These are phyloP conservation scores for Lippia alba DNA, from an alignment of 305 asterid genomes.

Conservation along the genomic window DNA sequence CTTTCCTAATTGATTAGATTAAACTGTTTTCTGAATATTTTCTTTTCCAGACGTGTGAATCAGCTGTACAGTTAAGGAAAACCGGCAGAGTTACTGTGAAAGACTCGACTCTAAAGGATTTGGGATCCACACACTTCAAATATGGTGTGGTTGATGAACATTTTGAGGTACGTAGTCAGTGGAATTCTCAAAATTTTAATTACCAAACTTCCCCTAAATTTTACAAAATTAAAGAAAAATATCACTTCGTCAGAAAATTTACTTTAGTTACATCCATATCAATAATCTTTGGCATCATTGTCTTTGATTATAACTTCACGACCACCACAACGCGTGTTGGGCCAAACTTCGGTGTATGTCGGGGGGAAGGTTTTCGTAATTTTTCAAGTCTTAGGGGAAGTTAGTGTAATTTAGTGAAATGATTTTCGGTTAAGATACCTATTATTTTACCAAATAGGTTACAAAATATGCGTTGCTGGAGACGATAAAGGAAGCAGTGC, in stretches of 20 bases:
- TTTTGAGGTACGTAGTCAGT: conserved; percentile 52
- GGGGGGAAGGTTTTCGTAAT: too few species aligned
- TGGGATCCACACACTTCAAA: conserved; percentile 61
- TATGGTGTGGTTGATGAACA: conserved; percentile 71
- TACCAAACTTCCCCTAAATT: too few species aligned
- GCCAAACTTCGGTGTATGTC: too few species aligned
- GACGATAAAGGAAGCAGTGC: conserved; percentile 63
- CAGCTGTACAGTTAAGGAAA: conserved; percentile 70
- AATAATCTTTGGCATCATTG: too few species aligned
- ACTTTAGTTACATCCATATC: too few species aligned
- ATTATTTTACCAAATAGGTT: conserved; percentile 36
- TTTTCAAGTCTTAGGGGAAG: too few species aligned
- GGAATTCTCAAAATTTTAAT: background rate
- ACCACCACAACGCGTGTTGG: too few species aligned
- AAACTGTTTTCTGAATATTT: too few species aligned
- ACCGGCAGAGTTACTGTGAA: conserved; percentile 60
- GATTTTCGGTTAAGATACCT: background rate
- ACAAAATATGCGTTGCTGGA: conserved; percentile 66
- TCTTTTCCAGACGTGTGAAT: conserved; percentile 59
- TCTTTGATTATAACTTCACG: too few species aligned
- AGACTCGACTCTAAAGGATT: conserved; percentile 56
- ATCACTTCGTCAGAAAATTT: too few species aligned
- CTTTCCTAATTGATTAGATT: too few species aligned
- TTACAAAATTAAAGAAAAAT: too few species aligned
- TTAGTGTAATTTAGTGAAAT: background rate